Conservation (phyloP, 768 basidiomycete genomes). For the Auricularia sp. region DNA sequence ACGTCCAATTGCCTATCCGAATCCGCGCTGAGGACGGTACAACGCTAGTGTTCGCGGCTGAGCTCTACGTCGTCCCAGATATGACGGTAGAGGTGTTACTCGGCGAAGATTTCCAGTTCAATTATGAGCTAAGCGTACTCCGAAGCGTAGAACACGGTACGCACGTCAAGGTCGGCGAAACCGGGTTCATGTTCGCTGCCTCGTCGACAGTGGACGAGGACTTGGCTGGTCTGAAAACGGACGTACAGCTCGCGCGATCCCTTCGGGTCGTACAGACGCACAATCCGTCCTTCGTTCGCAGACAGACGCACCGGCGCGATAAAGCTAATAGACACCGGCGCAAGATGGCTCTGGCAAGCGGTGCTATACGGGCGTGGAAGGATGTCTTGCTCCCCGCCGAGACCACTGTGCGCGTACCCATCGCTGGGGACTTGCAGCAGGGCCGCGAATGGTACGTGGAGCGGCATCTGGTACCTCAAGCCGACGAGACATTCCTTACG, state of each 20-base stretch:
- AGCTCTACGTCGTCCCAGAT: slow-evolving; percentile 14
- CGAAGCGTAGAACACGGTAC: slow-evolving; percentile 8
- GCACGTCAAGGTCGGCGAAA: slow-evolving; percentile 12
- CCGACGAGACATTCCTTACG: not conserved
- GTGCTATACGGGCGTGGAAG: not conserved
- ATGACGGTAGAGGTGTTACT: slow-evolving; percentile 24
- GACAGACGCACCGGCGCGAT: not conserved
- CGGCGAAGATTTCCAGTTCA: slow-evolving; percentile 21
- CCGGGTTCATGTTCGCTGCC: slow-evolving; percentile 5
- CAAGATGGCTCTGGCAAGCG: not conserved
- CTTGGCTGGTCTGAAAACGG: slow-evolving; percentile 1
- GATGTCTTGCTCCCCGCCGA: slow-evolving; percentile 4
- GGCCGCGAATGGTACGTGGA: not conserved
- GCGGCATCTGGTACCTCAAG: not conserved
- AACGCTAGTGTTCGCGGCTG: not conserved
- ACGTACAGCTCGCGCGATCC: not conserved
- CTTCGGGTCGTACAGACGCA: not conserved
- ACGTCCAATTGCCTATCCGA: not conserved
- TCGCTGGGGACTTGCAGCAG: not conserved
- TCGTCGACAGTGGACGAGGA: slow-evolving; percentile 5
- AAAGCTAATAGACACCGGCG: not conserved
- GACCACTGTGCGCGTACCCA: not conserved
- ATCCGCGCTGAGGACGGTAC: not conserved
- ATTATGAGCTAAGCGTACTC: slow-evolving; percentile 15
- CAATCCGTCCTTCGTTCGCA: not conserved